A percentile compares a stretch with the other conserved stretches of the same genome.
These are phyloP conservation scores for Rutstroemia sp. DNA, from an alignment of 2,329 filamentous ascomycete species.

Conservation along the genomic window DNA sequence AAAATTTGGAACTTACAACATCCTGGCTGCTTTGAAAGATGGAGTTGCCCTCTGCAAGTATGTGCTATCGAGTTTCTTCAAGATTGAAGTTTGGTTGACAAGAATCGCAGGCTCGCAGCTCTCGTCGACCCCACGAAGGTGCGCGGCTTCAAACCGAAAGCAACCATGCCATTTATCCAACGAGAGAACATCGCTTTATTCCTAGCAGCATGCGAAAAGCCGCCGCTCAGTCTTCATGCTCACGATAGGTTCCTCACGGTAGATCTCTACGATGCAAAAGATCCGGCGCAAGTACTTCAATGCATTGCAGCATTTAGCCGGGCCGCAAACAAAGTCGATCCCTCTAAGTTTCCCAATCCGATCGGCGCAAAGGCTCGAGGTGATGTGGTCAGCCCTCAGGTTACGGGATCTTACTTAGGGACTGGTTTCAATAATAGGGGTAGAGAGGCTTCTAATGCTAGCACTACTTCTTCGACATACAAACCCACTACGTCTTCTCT, in stretches of 20 bases:
- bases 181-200: conserved; percentile 99
- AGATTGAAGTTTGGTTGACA: conserved; percentile 9
- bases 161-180: conserved; percentile 94
- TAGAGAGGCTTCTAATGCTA: conserved; percentile 47
- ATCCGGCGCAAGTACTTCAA: conserved; percentile 91
- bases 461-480: conserved; percentile 48
- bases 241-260: conserved; percentile 97
- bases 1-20: conserved; percentile 35
- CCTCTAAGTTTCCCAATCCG: conserved; percentile 62
- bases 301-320: conserved; percentile 89
- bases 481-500: conserved; percentile 30
- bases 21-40: conserved; percentile 82
- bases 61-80: conserved; percentile 25
- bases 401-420: conserved; percentile 44
- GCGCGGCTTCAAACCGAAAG: conserved; percentile 77
- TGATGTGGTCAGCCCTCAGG: conserved; percentile 56
- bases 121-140: conserved; percentile 67
- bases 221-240: conserved; percentile 78
- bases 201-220: conserved; percentile 75
- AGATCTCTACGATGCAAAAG: conserved; percentile 91
- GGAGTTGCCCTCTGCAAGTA: conserved; percentile 90
- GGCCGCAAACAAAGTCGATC: conserved; percentile 67
- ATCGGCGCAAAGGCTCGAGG: conserved; percentile 65
- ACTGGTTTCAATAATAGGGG: conserved; percentile 34
- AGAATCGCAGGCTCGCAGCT: conserved; percentile 59